Evolutionary conservation across 192 early-diverging fungal species (phyloP).

Genomic region (Rhizophlyctis rosea): DNA sequence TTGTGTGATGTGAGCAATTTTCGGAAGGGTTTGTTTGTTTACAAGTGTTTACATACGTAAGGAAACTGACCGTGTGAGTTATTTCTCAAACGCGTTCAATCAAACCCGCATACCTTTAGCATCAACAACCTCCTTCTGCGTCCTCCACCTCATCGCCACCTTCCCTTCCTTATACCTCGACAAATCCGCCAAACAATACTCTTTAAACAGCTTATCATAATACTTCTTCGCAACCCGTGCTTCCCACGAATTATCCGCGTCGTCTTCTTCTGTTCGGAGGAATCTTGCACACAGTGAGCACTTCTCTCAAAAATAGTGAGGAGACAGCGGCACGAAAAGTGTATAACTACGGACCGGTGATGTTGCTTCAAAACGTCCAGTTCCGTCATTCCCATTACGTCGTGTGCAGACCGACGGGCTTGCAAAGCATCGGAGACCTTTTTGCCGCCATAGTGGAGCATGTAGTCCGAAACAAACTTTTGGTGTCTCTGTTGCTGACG

Average conservation of each 20-base stretch:
- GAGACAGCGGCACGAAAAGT: background rate
- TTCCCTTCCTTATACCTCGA: constrained; percentile 67
- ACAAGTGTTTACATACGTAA: no score
- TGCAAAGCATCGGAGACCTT: background rate
- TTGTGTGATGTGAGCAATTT: no score
- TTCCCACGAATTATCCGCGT: constrained; percentile 61
- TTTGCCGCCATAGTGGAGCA: constrained; percentile 37
- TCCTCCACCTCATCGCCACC: constrained; percentile 72
- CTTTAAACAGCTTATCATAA: constrained; percentile 82
- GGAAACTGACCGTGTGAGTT: constrained; percentile 14
- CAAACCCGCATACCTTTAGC: constrained; percentile 79
- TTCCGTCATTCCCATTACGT: constrained; percentile 45
- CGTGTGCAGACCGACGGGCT: background rate
- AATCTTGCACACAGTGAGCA: constrained; percentile 44
- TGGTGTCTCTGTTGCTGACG: constrained; percentile 55
- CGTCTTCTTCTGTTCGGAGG: constrained; percentile 50
- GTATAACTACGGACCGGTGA: constrained; percentile 51
- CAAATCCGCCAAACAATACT: constrained; percentile 74
- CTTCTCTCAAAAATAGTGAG: background rate
- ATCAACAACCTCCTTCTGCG: constrained; percentile 58
- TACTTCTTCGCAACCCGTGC: constrained; percentile 78
- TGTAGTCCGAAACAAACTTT: constrained; percentile 57
- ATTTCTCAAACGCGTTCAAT: no score
- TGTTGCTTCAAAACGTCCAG: constrained; percentile 67
- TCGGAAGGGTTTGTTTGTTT: no score